Conservation (phyloP, 1,284 basidiomycete species). For the Malassezia arunalokei region DNA sequence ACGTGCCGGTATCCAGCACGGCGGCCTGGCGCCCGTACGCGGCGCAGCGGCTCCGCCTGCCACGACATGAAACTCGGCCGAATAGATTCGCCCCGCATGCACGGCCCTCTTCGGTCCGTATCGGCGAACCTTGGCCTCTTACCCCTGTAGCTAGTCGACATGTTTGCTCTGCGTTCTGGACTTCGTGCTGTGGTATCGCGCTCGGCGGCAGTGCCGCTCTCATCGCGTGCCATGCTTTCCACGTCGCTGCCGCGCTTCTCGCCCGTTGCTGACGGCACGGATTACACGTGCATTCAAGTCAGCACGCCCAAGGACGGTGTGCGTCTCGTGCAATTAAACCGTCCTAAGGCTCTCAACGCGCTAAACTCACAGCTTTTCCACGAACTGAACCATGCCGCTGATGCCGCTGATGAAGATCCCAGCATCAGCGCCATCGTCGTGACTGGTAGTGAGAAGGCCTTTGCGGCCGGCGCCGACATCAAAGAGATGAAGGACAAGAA, state of each 20-base stretch:
- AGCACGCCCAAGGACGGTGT: conserved; percentile 65
- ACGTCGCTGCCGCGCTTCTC: conserved; percentile 29
- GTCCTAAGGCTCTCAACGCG: conserved; percentile 82
- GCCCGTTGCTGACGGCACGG: conserved; percentile 5
- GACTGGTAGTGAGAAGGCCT: conserved; percentile 83
- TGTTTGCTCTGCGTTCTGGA: conserved; percentile 20
- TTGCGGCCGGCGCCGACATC: conserved; percentile 86
- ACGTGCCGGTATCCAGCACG: conserved; percentile 7
- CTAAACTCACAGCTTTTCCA: conserved; percentile 48
- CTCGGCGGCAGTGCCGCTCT: conserved; percentile 8
- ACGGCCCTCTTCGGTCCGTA: neutral
- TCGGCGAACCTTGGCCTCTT: neutral
- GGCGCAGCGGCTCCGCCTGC: neutral
- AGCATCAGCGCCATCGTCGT: conserved; percentile 66
- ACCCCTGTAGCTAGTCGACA: neutral
- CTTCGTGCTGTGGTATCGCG: conserved; percentile 15
- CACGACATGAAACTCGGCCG: neutral
- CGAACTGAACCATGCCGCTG: conserved; percentile 69
- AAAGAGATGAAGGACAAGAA: conserved; percentile 86
- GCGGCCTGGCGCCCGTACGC: conserved; percentile 3
- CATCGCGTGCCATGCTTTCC: conserved; percentile 19
- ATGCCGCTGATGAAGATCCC: conserved; percentile 55
- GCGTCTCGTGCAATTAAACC: conserved; percentile 78
- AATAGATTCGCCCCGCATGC: neutral
- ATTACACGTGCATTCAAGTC: conserved; percentile 60